A percentile compares a stretch with the other conserved stretches of the same genome.
phyloP scores from a whole-genome alignment of 2,329 filamentous ascomycete species.

The Fusarium cicatricum region DNA sequence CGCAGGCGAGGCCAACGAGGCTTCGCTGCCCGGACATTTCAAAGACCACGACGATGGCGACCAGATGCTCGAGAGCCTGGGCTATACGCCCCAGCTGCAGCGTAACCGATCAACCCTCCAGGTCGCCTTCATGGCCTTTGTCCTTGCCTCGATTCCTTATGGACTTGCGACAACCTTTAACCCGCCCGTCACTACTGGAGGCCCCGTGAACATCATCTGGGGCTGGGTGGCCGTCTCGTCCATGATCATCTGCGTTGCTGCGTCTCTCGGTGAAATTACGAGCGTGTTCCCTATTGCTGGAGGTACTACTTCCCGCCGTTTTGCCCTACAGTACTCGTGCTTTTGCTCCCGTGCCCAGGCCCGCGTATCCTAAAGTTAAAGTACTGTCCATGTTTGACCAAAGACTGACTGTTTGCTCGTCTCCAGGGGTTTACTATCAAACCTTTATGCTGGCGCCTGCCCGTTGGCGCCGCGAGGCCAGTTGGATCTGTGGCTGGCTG shows the following conservation, averaged over 20 bases:
- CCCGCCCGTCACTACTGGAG: conserved; percentile 72
- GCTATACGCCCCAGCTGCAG: conserved; percentile 71
- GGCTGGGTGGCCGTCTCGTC: conserved; percentile 74
- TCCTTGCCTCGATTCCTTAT: conserved; percentile 78
- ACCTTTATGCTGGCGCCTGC: conserved; percentile 76
- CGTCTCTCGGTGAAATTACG: conserved; percentile 77
- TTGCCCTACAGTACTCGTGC: no score
- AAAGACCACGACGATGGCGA: no score
- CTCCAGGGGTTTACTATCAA: conserved; percentile 73
- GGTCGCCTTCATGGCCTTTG: conserved; percentile 80
- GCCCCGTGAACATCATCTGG: conserved; percentile 76
- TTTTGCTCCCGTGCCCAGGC: no score
- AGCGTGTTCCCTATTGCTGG: conserved; percentile 80
- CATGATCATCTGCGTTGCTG: conserved; percentile 75
- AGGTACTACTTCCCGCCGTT: no score
- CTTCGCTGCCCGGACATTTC: no score
- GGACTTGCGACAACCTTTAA: conserved; percentile 74
- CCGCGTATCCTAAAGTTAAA: no score
- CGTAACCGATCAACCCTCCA: conserved; percentile 73
- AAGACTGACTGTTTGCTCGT: no score
- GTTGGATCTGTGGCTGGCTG: conserved; percentile 79
- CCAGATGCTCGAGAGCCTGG: conserved; percentile 68
- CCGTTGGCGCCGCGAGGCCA: conserved; percentile 67
- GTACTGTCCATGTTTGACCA: no score
- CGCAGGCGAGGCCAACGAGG: no score